A percentile compares a stretch with the other conserved stretches of the same genome.
These are phyloP conservation scores for Akebia trifoliata DNA, from an alignment of 164 flowering plant species.

Conservation along the genomic window DNA sequence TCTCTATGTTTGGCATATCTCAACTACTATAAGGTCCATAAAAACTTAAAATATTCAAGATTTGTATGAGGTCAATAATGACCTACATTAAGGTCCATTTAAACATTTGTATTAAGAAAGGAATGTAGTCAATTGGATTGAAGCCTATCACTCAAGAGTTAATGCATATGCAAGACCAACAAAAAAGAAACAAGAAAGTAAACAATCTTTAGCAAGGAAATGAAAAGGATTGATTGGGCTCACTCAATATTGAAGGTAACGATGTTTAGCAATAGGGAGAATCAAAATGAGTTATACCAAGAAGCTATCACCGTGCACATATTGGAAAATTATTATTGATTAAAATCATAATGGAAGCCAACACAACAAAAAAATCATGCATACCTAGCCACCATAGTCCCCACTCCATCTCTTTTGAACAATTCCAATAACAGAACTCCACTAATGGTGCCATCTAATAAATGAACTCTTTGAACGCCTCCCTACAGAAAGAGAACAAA, in stretches of 20 bases:
- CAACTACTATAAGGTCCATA: not conserved
- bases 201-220: not conserved
- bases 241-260: not conserved
- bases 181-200: not conserved
- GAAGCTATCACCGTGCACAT: not conserved
- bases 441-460: constrained; percentile 78
- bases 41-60: not conserved
- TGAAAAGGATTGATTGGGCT: not conserved
- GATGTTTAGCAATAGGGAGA: not conserved
- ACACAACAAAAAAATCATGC: not conserved
- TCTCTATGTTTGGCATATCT: not conserved
- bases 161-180: not conserved
- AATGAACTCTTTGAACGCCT: constrained; percentile 97
- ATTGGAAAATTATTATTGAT: not conserved
- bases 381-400: constrained; percentile 99
- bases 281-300: not conserved
- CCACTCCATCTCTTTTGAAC: constrained; percentile 93
- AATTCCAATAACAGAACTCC: constrained; percentile 82
- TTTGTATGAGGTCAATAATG: not conserved
- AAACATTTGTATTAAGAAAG: not conserved
- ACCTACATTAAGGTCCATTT: not conserved
- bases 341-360: not conserved
- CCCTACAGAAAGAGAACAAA: constrained; percentile 42
- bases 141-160: not conserved
- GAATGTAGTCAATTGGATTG: too few relatives aligned